phyloP scores from a whole-genome alignment of 257 asterid genomes.

The Petrea volubilis region DNA sequence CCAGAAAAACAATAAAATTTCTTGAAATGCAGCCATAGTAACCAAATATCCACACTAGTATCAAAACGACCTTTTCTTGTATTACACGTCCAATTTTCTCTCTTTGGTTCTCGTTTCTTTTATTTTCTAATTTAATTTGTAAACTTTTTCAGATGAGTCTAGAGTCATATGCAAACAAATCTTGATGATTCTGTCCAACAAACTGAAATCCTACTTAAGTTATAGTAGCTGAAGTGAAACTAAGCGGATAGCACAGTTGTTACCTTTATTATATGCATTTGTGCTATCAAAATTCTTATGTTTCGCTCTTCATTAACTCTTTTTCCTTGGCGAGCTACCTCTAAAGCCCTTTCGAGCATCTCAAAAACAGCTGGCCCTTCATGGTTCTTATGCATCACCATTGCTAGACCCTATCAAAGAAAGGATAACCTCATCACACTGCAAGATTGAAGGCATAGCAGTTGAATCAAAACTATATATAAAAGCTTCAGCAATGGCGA shows the following conservation, averaged over 20 bases:
- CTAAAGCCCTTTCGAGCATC: constrained; percentile 72
- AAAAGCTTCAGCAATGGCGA: too few species aligned
- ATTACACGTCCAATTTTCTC: not conserved
- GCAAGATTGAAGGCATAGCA: not conserved
- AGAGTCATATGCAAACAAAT: too few species aligned
- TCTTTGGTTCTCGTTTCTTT: not conserved
- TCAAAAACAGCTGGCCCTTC: constrained; percentile 86
- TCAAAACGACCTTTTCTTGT: not conserved
- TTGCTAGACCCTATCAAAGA: constrained; percentile 73
- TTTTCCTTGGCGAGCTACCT: constrained; percentile 56
- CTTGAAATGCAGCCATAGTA: not conserved
- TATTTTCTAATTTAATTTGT: not conserved
- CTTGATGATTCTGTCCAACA: too few species aligned
- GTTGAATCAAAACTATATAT: too few species aligned
- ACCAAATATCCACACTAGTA: not conserved
- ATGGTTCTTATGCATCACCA: constrained; percentile 87
- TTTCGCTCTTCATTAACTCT: constrained; percentile 77
- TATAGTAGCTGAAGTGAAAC: not conserved
- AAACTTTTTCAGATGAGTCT: not conserved
- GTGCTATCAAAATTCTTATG: constrained; percentile 75
- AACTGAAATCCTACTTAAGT: too few species aligned
- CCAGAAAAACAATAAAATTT: not conserved
- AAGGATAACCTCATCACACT: not conserved
- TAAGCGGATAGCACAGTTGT: constrained; percentile 6
- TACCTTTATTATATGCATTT: constrained; percentile 87